Evolutionary conservation across 2,329 filamentous ascomycete species (phyloP).

Genomic region (Capronia coronata): DNA sequence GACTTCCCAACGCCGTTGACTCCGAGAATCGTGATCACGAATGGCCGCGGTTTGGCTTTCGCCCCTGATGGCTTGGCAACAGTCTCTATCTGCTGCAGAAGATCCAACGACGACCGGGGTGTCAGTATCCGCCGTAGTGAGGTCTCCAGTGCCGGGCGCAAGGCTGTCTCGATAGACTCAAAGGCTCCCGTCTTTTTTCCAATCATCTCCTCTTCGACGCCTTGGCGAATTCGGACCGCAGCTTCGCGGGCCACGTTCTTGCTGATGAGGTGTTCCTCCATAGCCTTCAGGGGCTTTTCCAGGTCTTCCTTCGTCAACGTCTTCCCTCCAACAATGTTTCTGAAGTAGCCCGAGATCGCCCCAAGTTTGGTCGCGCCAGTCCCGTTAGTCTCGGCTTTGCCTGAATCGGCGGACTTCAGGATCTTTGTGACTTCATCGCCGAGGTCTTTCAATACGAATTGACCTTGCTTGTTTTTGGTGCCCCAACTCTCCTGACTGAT

Average conservation of each 20-base stretch:
- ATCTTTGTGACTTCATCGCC: conserved; percentile 92
- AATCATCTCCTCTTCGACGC: conserved; percentile 81
- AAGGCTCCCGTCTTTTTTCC: conserved; percentile 89
- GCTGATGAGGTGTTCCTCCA: conserved; percentile 88
- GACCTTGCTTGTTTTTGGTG: conserved; percentile 73
- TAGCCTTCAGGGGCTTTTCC: conserved; percentile 85
- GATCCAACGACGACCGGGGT: conserved; percentile 86
- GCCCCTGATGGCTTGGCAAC: conserved; percentile 62
- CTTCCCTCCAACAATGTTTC: conserved; percentile 92
- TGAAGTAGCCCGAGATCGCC: conserved; percentile 80
- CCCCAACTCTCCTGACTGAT: conserved; percentile 80
- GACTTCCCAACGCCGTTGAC: conserved; percentile 98
- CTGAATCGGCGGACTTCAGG: conserved; percentile 68
- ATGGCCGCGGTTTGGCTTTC: conserved; percentile 65
- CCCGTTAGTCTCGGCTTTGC: conserved; percentile 44
- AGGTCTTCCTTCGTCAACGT: conserved; percentile 82
- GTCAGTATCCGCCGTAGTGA: conserved; percentile 93
- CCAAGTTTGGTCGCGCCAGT: conserved; percentile 65
- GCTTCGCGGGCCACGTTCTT: conserved; percentile 97
- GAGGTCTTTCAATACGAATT: conserved; percentile 88
- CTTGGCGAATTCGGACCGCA: conserved; percentile 80
- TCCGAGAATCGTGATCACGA: conserved; percentile 95
- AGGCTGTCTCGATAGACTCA: conserved; percentile 76
- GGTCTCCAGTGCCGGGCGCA: conserved; percentile 81
- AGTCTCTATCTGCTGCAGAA: conserved; percentile 84